A percentile compares a stretch with the other conserved stretches of the same genome.
Evolutionary conservation across 495 filamentous ascomycete genomes (phyloP).

Genomic region (Penicillium verhagenii): DNA sequence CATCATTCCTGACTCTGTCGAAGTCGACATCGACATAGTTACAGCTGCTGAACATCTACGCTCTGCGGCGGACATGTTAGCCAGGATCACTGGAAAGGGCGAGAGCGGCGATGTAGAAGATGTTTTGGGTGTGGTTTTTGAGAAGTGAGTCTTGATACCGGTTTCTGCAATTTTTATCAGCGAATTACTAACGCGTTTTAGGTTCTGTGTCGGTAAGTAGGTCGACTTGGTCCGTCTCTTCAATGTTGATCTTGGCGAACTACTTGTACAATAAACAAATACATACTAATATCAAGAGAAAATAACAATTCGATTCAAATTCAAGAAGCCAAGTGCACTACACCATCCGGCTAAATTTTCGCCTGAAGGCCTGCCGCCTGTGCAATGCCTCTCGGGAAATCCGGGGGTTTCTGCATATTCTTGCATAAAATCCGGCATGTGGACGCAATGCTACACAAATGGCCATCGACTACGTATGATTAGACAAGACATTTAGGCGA

Average conservation of each 20-base stretch:
- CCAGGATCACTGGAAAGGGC: constrained; percentile 83
- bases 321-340: background rate
- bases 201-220: background rate
- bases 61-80: constrained; percentile 73
- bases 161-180: background rate
- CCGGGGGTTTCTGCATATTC: no score
- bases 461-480: background rate
- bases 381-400: background rate
- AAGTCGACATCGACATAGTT: constrained; percentile 72
- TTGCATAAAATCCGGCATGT: background rate
- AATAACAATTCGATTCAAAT: background rate
- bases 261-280: no score
- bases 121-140: constrained; percentile 94
- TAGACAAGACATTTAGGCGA: no score
- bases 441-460: background rate
- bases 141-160: constrained; percentile 63
- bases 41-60: constrained; percentile 89
- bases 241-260: no score
- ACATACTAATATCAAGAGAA: background rate
- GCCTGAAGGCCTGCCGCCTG: no score
- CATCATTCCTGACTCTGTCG: constrained; percentile 16
- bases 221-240: no score
- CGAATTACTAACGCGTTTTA: background rate
- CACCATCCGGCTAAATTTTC: no score
- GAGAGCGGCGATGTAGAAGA: constrained; percentile 93